Base-by-base conservation (phyloP, 2,329 filamentous ascomycete species). In the Colletotrichum sp. region DNA sequence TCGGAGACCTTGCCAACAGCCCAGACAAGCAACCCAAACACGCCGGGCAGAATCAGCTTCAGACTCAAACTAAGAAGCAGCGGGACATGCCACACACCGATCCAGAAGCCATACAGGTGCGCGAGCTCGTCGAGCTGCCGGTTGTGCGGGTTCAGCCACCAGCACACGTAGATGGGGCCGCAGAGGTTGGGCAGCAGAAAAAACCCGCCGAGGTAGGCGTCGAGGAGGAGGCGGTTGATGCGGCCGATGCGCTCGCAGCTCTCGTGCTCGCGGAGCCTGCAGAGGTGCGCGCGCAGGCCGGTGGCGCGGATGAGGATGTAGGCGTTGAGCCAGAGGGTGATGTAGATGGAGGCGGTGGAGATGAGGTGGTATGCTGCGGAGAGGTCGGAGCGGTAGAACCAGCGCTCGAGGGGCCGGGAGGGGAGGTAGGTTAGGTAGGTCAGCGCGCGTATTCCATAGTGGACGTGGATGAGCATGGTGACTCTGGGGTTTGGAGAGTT, bases 31-130 rank as follows among this genome's bases (percentile, higher is more conserved):
- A 24, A 7, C 3, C 7, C 5, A 28, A 73, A 64, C 12, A 36
- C 10, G 5, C 44, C 16, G 4, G 70, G 64, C 3, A 69, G 21
- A 26, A 52, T 9, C 16, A 73, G 21, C 12, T 52, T 30, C 3
- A 73, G 9, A 2, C 39, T 30, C 21, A 76, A 2, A 21, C 64
- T 68, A 1, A 52, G n/a, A 6, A 74, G 39, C 44, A 76, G 8
- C 1, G 75, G 75, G 3, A 44, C 8, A 32, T 76, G 75, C 24
- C 75, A 28, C 8, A 71, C 13, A 13, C 71, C 75, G 24, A 75
- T 57, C 24, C 30, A 9, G 63, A 76, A 76, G 10, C 75, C 75
- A 16, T 76, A 76, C 6, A 76, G 18, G 59, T 76, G 64, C 6
- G 64, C 70, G 44, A 74, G 57, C 6, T 64, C 28, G 26, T 76